These are phyloP conservation scores for Nematodospora valgi DNA, from an alignment of 805 yeast species.

Conservation along the genomic window DNA sequence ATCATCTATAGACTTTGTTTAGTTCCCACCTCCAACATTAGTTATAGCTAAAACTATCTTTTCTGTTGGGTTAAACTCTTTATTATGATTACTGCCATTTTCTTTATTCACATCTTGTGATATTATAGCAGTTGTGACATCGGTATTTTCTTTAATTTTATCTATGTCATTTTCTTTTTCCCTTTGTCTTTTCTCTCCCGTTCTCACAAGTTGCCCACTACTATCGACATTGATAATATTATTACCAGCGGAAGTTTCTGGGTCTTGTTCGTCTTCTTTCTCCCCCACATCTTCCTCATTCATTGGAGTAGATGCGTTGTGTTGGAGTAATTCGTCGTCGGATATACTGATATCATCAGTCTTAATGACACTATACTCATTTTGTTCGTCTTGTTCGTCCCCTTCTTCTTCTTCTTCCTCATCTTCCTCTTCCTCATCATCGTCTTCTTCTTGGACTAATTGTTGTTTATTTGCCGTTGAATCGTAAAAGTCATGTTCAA, in stretches of 20 bases:
- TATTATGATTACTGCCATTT: too few relatives aligned
- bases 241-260: background rate
- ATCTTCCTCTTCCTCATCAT: constrained; percentile 6
- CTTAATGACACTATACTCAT: constrained; percentile 10
- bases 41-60: too few relatives aligned
- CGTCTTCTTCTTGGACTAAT: constrained; percentile 8
- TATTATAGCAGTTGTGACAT: too few relatives aligned
- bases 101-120: too few relatives aligned
- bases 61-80: too few relatives aligned
- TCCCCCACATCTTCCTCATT: constrained; percentile 15
- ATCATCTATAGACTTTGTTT: too few relatives aligned
- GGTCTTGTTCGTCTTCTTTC: background rate
- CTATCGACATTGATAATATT: background rate
- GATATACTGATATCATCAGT: constrained; percentile 19
- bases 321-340: constrained; percentile 18
- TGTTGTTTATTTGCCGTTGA: background rate
- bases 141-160: too few relatives aligned
- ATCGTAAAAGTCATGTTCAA: constrained; percentile 16
- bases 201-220: background rate
- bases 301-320: constrained; percentile 27
- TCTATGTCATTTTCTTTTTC: background rate
- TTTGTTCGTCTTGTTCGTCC: constrained; percentile 7
- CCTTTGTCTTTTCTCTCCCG: background rate
- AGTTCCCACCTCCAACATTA: too few relatives aligned
- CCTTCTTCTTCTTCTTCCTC: constrained; percentile 8